Evolutionary conservation across 2,329 filamentous ascomycete species (phyloP).

Genomic region (Pestalotiopsis sp.): DNA sequence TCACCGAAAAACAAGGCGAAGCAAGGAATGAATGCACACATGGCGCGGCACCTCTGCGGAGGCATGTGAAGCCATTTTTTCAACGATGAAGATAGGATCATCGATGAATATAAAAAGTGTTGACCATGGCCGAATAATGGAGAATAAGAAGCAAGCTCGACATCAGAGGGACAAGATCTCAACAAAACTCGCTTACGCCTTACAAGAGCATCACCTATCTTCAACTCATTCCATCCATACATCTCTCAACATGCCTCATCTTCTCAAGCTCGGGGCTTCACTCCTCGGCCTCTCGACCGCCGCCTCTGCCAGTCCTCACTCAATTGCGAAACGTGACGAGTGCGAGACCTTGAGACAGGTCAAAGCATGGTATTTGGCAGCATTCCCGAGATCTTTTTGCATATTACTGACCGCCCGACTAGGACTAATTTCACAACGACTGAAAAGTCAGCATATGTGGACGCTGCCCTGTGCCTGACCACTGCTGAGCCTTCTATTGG

Average conservation of each 20-base stretch:
- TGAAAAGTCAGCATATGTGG: not conserved
- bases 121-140: not conserved
- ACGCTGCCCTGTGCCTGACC: not conserved
- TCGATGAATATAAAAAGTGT: not conserved
- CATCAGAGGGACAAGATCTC: not conserved
- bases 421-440: not conserved
- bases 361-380: not conserved
- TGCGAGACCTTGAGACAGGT: not conserved
- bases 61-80: not conserved
- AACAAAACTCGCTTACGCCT: not conserved
- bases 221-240: not conserved
- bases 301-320: not conserved
- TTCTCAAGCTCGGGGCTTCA: not conserved
- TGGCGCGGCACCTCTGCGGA: accelerated
- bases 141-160: not conserved
- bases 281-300: not conserved
- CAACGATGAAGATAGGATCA: not conserved
- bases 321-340: not conserved
- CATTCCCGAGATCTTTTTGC: not conserved
- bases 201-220: not conserved
- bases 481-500: not conserved
- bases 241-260: not conserved
- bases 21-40: not conserved
- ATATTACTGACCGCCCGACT: not conserved
- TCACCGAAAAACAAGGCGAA: not conserved